Conservation (phyloP, 208 protist genomes). For the Histomonas meleagridis region DNA sequence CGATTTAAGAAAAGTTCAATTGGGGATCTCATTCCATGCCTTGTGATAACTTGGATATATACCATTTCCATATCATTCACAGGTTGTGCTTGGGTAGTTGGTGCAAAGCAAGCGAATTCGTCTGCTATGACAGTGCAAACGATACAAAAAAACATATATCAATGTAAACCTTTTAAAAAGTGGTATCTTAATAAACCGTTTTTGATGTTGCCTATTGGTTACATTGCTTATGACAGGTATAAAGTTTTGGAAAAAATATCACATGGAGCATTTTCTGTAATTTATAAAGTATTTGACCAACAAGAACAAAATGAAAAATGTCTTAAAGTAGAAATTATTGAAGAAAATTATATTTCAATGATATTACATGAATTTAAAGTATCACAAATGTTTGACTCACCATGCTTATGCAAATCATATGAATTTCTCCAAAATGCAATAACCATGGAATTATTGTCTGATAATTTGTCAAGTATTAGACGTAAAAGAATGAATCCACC, state of each 20-base stretch:
- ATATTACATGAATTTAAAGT: background rate
- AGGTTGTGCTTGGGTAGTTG: no score
- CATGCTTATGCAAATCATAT: background rate
- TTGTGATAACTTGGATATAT: background rate
- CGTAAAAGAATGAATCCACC: background rate
- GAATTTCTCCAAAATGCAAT: background rate
- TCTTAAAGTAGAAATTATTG: background rate
- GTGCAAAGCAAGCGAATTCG: no score
- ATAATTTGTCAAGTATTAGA: background rate
- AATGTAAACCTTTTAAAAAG: no score
- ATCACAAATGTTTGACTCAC: no score
- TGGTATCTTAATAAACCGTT: no score
- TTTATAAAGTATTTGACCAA: background rate
- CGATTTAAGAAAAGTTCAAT: background rate
- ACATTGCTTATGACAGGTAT: background rate
- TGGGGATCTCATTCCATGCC: background rate
- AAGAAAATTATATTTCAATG: background rate
- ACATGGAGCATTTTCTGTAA: background rate
- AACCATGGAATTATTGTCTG: background rate
- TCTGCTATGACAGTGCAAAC: no score
- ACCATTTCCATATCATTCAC: background rate
- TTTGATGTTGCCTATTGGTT: no score
- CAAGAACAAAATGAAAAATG: no score
- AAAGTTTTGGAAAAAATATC: background rate
- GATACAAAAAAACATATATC: no score